Evolutionary conservation across 164 flowering plant genomes (phyloP), one percentile per base, ranked within the genome.

Genomic region (Annona squamosa): DNA sequence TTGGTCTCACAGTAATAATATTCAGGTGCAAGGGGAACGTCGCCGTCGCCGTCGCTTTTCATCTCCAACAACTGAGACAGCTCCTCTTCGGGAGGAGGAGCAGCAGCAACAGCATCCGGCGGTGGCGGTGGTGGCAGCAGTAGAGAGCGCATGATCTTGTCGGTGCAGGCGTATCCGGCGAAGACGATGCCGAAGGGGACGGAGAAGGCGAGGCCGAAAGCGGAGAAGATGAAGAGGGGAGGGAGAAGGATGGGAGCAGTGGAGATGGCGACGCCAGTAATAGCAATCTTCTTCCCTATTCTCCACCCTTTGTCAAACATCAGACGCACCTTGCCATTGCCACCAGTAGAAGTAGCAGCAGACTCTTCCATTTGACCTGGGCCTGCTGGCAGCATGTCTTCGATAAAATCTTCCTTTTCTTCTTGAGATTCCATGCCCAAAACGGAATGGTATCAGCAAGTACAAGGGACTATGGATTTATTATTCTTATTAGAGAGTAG

Each of bases 171-270:
- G 78, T 90, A 90, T 45, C 87, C 79, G 0, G 83, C 91, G 48
- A 84, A 79, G 16, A 80, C 77, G 59, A 90, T 16, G n/a, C 94
- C 89, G 72, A 75, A 88, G 65, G 93, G 96, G 9, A 92, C 74
- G 0, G 93, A 81, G 71, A 81, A 75, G 26, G 82, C 90, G 18
- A 90, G 70, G 13, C 94, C 98, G 3, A 94, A 12, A 0, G 86
- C 77, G 1, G 96, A 90, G 3, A 85, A 68, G 6, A 86, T 79
- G 47, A 87, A 12, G 18, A 92, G 79, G 0, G 97, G 88, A 68
- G 98, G 98, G 74, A 94, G 81, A 74, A 91, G 71, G 12, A 94
- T 4, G 0, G 97, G 92, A 0, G 89, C 91, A 19, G 97, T 84
- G 1, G 94, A 78, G 12, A 90, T 69, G 4, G 85, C 86, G 44